Evolutionary conservation across 2,329 filamentous ascomycete genomes (phyloP), one percentile per base, ranked within the genome.

Genomic region (Zarea fungicola): DNA sequence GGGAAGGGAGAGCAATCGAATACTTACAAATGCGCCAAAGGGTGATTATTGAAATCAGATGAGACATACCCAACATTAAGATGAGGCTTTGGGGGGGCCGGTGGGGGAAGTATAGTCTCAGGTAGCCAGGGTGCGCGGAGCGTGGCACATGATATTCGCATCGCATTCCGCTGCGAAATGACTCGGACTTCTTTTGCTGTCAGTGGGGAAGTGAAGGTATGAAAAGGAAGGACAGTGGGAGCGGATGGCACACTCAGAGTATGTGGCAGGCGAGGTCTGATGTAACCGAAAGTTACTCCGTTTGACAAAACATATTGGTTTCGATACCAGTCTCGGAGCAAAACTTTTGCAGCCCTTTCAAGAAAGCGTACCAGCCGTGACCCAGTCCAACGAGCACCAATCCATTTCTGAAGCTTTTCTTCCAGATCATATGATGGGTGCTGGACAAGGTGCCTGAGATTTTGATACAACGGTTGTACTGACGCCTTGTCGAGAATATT

Each of bases 31-130:
- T 99, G 93, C 21, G 93, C 93, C 28, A 99, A 73, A 4, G 93
- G 93, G 63, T 99, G 93, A 59, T 99, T 99, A 63, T 99, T 99
- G 69, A 99, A 99, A 67, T 99, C 93, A 0, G 93, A 97, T 4
- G 93, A 97, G 31, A 99, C 84, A 65, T 99, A 99, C 40, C 93
- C 93, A 52, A 99, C 83, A 56, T 89, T 92, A n/a, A 99, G 75
- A 55, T 85, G 81, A 1, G 91, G 90, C 36, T 74, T 77, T 2
- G 93, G 93, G 2, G 93, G 91, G 3, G 80, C 67, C 0, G 93
- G 93, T 3, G 93, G 93, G n/a, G 81, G 80, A 59, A 88, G 96
- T 0, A 97, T 87, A 0, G 83, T 83, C 39, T 70, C 63, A 6
- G 92, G 85, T 41, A 99, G 78, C 93, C 93, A 99, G 5, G 90